These are phyloP conservation scores for Phalaenopsis hybrid DNA, from an alignment of 116 monocot species.

Conservation along the genomic window DNA sequence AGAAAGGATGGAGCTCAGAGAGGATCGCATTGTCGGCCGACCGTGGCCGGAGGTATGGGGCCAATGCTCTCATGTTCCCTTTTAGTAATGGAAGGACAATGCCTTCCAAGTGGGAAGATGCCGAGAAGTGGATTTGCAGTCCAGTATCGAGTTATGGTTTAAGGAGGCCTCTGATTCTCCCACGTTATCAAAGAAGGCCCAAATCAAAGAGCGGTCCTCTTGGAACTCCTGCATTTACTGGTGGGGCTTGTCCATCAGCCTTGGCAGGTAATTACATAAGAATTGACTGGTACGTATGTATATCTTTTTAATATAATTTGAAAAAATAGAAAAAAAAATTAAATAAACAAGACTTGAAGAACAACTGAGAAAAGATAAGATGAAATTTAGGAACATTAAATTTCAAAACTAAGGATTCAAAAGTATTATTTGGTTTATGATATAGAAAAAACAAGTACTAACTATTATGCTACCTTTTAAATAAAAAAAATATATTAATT, in stretches of 20 bases:
- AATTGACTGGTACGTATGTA: background rate
- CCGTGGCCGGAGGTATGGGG: conserved; percentile 4
- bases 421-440: too few relatives aligned
- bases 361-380: conserved; percentile 13
- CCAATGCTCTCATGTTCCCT: conserved; percentile 1
- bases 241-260: background rate
- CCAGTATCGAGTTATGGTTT: conserved; percentile 14
- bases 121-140: conserved; percentile 23
- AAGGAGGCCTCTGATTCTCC: conserved; percentile 10
- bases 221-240: conserved; percentile 20
- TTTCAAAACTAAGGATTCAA: too few relatives aligned
- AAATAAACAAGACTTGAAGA: conserved; percentile 42
- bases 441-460: too few relatives aligned
- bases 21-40: background rate
- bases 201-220: conserved; percentile 90
- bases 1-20: conserved; percentile 86
- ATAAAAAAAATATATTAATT: too few relatives aligned
- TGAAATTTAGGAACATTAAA: too few relatives aligned
- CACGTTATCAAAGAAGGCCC: conserved; percentile 20
- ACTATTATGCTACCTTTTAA: too few relatives aligned
- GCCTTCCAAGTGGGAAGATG: conserved; percentile 23
- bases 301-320: conserved; percentile 36
- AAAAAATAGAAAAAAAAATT: conserved; percentile 29
- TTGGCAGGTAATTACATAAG: conserved; percentile 22
- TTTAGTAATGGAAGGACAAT: conserved; percentile 9